Evolutionary conservation across 768 basidiomycete genomes (phyloP).

Genomic region (Dioszegia crocea): DNA sequence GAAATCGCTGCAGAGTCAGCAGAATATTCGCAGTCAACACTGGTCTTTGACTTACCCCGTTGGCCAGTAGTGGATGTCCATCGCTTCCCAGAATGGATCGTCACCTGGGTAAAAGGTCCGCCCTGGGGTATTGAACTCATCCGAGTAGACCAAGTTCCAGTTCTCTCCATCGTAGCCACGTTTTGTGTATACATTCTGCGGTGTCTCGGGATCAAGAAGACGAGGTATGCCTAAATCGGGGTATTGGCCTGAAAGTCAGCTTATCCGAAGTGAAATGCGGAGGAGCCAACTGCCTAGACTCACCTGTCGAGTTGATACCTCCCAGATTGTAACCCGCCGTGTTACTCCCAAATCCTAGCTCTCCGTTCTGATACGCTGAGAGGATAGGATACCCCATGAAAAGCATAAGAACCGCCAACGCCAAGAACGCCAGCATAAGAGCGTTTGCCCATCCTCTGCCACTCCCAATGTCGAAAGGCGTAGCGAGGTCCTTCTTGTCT

Average conservation of each 20-base stretch:
- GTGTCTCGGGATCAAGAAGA: slow-evolving; percentile 74
- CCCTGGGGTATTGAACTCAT: slow-evolving; percentile 78
- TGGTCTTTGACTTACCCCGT: slow-evolving; percentile 29
- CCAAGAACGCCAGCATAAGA: slow-evolving; percentile 65
- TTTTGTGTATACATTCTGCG: slow-evolving; percentile 53
- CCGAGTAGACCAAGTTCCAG: slow-evolving; percentile 74
- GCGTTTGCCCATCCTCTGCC: slow-evolving; percentile 67
- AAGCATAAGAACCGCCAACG: slow-evolving; percentile 48
- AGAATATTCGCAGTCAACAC: background rate
- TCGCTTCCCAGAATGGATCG: slow-evolving; percentile 63
- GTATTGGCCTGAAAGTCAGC: slow-evolving; percentile 55
- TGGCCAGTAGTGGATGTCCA: slow-evolving; percentile 51
- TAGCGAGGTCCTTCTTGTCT: slow-evolving; percentile 54
- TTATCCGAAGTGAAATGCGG: slow-evolving; percentile 72
- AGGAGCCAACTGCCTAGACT: background rate
- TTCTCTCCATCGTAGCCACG: slow-evolving; percentile 56
- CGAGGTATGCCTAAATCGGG: slow-evolving; percentile 55
- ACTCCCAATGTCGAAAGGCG: slow-evolving; percentile 62
- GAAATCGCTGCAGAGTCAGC: slow-evolving; percentile 38
- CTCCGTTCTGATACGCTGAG: slow-evolving; percentile 23
- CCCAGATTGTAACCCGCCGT: slow-evolving; percentile 62
- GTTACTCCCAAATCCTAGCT: slow-evolving; percentile 13
- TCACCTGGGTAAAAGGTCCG: slow-evolving; percentile 75
- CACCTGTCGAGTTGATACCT: slow-evolving; percentile 60
- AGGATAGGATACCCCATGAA: slow-evolving; percentile 40